These are phyloP conservation scores for Paspalum notatum DNA, from an alignment of 176 grass and related monocot genomes.

Conservation along the genomic window DNA sequence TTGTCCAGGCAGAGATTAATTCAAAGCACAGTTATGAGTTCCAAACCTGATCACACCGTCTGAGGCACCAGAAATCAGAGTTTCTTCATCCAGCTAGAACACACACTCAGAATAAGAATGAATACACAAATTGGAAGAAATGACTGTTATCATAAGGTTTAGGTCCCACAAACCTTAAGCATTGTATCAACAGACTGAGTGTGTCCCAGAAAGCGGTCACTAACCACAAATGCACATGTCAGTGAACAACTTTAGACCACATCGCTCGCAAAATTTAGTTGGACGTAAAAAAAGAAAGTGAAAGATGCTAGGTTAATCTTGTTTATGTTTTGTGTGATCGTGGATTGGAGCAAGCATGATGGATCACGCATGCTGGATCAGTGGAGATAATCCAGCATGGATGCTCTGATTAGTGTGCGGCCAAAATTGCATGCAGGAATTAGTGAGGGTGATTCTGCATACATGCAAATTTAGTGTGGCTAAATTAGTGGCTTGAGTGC, in stretches of 20 bases:
- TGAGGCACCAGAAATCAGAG: conserved; percentile 79
- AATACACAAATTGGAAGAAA: neutral
- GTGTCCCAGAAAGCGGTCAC: conserved; percentile 95
- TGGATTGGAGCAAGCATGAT: too few relatives aligned
- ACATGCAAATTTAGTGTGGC: too few relatives aligned
- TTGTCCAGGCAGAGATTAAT: conserved; percentile 5
- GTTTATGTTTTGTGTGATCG: too few relatives aligned
- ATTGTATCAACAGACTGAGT: conserved; percentile 82
- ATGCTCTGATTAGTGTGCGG: too few relatives aligned
- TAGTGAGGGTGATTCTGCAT: too few relatives aligned
- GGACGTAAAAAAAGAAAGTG: too few relatives aligned
- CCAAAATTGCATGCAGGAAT: too few relatives aligned
- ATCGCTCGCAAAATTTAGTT: too few relatives aligned
- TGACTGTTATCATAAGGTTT: conserved; percentile 11
- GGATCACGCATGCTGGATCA: too few relatives aligned
- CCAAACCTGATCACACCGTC: conserved; percentile 92
- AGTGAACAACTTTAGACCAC: conserved; percentile 17
- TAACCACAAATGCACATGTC: conserved; percentile 39
- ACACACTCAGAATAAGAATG: neutral
- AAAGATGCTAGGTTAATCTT: too few relatives aligned
- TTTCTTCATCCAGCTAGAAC: conserved; percentile 92
- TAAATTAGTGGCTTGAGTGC: too few relatives aligned
- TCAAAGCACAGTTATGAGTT: conserved; percentile 10
- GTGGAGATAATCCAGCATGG: too few relatives aligned
- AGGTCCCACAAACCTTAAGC: conserved; percentile 66